Base-by-base conservation (phyloP, 1,139 yeast genomes). In the Hansenula lynferdii region DNA sequence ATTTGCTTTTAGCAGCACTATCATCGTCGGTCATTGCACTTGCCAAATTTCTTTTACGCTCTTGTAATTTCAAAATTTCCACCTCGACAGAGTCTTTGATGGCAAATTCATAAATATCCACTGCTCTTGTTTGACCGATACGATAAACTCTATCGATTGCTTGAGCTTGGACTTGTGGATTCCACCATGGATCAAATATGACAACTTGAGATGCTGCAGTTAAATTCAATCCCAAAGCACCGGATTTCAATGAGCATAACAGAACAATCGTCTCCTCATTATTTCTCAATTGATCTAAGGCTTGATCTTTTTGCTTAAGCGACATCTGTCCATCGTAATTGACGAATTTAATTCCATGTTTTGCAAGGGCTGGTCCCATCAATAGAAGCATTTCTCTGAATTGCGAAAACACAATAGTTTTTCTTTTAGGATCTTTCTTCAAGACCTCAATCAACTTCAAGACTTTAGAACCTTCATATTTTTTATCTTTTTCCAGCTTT, bases 111-210 rank as follows among this genome's bases (percentile, higher is more conserved):
- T 72, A 67, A 20, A 78, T 72, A 33, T 74, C 75, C 18, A 78
- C 83, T n/a, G 67, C 67, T 11, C 60, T 54, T 3, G 65, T 64
- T 54, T 78, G 85, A 2, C 85, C 85, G 30, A 77, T 68, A 42
- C 85, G 62, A 50, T 78, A 77, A 5, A 74, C 82, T 31, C 85
- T 63, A 51, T 78, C 84, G 49, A 76, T 65, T 0, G 83, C 83
- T 48, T 78, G 85, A 46, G 75, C 79, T 31, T 67, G 70, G 30
- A 77, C 64, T 56, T 73, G 74, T 11, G 85, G 84, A 49, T 78
- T 78, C 84, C 84, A 78, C 77, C 80, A 77, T 4, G 82, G 83
- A 49, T 78, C 84, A 41, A 69, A 57, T 22, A 78, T 49, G 4
- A 78, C 63, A n/a, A 77, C 81, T 43, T 69, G 74, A 5, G 75